Evolutionary conservation across 192 early-diverging fungal species (phyloP).

Genomic region (Backusella australiensis): DNA sequence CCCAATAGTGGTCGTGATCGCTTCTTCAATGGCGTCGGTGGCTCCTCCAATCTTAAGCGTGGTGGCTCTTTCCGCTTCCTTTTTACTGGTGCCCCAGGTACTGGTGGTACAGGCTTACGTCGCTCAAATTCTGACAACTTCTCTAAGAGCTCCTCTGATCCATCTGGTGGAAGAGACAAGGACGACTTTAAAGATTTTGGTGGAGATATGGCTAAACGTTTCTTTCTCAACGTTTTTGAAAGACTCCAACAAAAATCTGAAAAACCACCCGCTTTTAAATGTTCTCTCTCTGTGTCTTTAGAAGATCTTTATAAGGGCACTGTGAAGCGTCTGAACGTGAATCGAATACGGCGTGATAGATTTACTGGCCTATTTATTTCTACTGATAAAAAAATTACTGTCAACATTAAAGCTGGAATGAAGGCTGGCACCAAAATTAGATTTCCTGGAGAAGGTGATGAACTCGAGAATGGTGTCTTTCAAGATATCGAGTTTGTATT

Average conservation of each 20-base stretch:
- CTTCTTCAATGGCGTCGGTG: too few relatives aligned
- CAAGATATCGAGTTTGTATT: conserved; percentile 96
- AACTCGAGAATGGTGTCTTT: conserved; percentile 67
- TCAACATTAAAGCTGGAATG: conserved; percentile 93
- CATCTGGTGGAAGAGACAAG: conserved; percentile 40
- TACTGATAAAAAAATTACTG: conserved; percentile 78
- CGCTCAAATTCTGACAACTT: conserved; percentile 88
- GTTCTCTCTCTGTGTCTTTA: conserved; percentile 71
- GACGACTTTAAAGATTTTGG: conserved; percentile 2
- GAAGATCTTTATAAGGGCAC: conserved; percentile 89
- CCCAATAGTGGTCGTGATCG: too few relatives aligned
- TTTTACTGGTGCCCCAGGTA: conserved; percentile 31
- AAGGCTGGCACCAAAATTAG: conserved; percentile 97
- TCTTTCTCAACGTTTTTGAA: conserved; percentile 9
- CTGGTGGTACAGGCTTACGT: conserved; percentile 62
- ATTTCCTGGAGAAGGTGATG: conserved; percentile 88
- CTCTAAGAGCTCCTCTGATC: conserved; percentile 82
- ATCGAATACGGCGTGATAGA: conserved; percentile 48
- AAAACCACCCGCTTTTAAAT: conserved; percentile 61
- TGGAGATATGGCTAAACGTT: conserved; percentile 36
- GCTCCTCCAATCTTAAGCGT: too few relatives aligned
- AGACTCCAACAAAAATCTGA: conserved; percentile 9
- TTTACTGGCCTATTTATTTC: conserved; percentile 41
- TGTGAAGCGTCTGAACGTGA: conserved; percentile 95
- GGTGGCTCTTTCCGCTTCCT: conserved; percentile 67